Conservation (phyloP, 2,329 filamentous ascomycete species). For the Aureobasidium vineae region DNA sequence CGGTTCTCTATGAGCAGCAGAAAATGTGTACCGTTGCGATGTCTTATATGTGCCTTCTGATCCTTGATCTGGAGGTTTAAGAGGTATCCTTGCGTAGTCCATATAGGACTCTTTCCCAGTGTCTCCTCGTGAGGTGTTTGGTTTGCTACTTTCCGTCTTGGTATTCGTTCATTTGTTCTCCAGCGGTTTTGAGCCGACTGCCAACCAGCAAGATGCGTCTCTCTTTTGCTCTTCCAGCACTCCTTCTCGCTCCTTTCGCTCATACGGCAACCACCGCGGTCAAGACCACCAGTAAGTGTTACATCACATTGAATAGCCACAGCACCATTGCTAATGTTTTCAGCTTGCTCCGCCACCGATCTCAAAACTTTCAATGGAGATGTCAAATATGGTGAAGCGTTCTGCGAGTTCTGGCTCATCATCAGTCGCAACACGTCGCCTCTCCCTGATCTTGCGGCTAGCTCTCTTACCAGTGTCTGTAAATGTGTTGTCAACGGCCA, state of each 20-base stretch:
- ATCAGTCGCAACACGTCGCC: conserved; percentile 10
- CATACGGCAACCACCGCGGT: not conserved
- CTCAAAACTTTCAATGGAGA: conserved; percentile 10
- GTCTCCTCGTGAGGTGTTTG: not conserved
- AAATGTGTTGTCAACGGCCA: conserved; percentile 4
- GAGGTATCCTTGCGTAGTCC: not conserved
- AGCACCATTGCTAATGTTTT: not conserved
- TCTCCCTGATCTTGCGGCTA: conserved; percentile 17
- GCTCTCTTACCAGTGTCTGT: conserved; percentile 12
- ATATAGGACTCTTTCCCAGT: conserved; percentile 1
- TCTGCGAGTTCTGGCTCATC: conserved; percentile 20
- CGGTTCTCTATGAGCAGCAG: not conserved
- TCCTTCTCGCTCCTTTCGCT: conserved; percentile 19
- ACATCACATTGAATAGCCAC: not conserved
- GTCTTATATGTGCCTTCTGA: conserved; percentile 18
- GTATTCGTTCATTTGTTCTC: not conserved
- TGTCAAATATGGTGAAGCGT: conserved; percentile 3
- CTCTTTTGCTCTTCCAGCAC: conserved; percentile 18
- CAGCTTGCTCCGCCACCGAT: conserved; percentile 12
- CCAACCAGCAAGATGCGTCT: conserved; percentile 14
- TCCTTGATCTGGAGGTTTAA: not conserved
- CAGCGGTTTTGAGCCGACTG: conserved; percentile 15
- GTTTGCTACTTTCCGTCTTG: conserved; percentile 16
- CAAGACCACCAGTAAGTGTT: conserved; percentile 4
- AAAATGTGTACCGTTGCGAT: not conserved